Base-by-base conservation (phyloP, 768 basidiomycete species). In the Podaxis sp. region DNA sequence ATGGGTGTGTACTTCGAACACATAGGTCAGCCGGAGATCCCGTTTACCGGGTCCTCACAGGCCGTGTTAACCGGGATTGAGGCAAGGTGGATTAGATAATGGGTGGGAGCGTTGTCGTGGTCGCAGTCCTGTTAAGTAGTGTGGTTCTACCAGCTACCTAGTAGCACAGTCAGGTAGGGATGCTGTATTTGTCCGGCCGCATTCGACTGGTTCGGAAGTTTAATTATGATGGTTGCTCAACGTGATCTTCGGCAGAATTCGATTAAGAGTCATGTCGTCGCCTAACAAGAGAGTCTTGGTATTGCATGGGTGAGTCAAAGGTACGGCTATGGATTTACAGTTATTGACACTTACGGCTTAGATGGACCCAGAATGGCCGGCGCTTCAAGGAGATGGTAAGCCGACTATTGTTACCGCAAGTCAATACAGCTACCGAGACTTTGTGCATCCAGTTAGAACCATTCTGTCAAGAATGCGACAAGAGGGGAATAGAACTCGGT, bases 401-500 rank as follows among this genome's bases (percentile, higher is more conserved):
- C 19, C 6, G 27, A 46, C 12, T 22, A 15, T 46, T 43, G 22
- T 13, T 27, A 12, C 9, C 24, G 49, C 24, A 22, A 25, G 4
- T 43, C 41, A 43, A 33, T 33, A 33, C 33, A 43, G 51, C 24
- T 15, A 8, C 2, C 29, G 3, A 25, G 8, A 9, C 36, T n/a
- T 24, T 40, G 41, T n/a, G 7, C 17, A 9, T 15, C 33, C 15
- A 61, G 60, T 33, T 61, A 22, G 60, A 55, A 36, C 60, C 60
- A 3, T 61, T 61, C 53, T 61, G 60, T 22, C 25, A 24, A 47
- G 60, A 55, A 37, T 61, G 60, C 43, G 60, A 55, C 41, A 24
- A 29, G 43, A 61, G 19, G 11, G 53, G 60, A 25, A 61, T 61
- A 11, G 60, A 61, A 38, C 53, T 61, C n/a, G 53, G 60, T 61